Percentiles rank a stretch among this genome's conserved stretches.
These are phyloP conservation scores for Thinopyrum elongatum DNA, from an alignment of 176 grass and related monocot species.

Conservation along the genomic window DNA sequence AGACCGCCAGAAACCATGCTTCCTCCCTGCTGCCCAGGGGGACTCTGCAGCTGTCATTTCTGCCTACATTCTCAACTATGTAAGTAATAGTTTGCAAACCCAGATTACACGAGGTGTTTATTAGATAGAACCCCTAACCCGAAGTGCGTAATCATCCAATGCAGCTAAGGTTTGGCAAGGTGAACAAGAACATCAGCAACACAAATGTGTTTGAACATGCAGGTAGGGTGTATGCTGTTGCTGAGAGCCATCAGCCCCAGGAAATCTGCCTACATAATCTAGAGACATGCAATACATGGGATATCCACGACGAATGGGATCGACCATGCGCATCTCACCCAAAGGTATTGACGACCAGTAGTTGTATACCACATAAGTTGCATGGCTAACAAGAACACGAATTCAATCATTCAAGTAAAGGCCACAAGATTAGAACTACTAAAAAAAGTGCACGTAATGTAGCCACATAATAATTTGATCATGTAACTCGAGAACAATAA, in stretches of 20 bases:
- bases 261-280: constrained; percentile 35
- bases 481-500: background rate
- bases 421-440: background rate
- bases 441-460: background rate
- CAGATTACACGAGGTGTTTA: background rate
- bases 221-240: constrained; percentile 15
- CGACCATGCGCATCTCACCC: constrained; percentile 42
- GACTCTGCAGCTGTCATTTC: constrained; percentile 36
- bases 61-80: constrained; percentile 42
- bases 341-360: constrained; percentile 14
- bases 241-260: constrained; percentile 39
- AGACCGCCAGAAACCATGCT: constrained; percentile 30
- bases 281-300: constrained; percentile 14
- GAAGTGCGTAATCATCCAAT: background rate
- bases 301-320: constrained; percentile 39
- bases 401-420: background rate
- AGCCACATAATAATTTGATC: background rate
- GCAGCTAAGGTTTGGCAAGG: constrained; percentile 48
- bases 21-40: constrained; percentile 40
- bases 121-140: background rate
- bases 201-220: constrained; percentile 57
- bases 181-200: constrained; percentile 55
- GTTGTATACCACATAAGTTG: background rate
- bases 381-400: background rate
- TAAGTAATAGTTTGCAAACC: constrained; percentile 4